Evolutionary conservation across 768 basidiomycete genomes (phyloP).

Genomic region (Suillus discolor): DNA sequence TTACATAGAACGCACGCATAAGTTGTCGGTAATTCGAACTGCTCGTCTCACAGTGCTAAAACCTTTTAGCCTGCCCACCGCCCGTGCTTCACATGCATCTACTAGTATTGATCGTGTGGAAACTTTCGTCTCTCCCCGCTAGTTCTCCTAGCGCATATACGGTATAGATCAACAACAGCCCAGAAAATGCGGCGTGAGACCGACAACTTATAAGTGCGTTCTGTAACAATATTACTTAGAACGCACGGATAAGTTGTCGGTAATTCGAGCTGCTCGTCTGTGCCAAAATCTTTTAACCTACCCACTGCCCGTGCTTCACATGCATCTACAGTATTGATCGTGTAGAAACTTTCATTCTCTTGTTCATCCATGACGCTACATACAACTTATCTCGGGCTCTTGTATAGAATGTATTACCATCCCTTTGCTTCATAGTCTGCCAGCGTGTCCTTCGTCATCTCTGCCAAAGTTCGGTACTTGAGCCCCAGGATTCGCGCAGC

Average conservation of each 20-base stretch:
- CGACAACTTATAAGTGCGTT: too few species aligned
- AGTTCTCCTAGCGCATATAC: too few species aligned
- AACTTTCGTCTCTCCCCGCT: too few species aligned
- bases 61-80: neutral
- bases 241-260: too few species aligned
- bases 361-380: neutral
- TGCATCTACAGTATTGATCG: neutral
- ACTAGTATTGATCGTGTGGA: neutral
- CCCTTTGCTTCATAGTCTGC: constrained; percentile 46
- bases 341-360: neutral
- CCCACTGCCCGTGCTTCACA: neutral
- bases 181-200: too few species aligned
- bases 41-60: neutral
- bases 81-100: neutral
- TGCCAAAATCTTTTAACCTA: neutral
- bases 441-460: constrained; percentile 43
- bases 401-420: constrained; percentile 31
- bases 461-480: constrained; percentile 41
- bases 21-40: too few species aligned
- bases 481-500: constrained; percentile 42
- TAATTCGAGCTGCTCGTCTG: too few species aligned
- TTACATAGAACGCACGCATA: too few species aligned
- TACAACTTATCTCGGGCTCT: neutral
- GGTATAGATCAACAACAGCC: too few species aligned
- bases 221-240: too few species aligned